These are phyloP conservation scores for Leccinellum albellum DNA, from an alignment of 768 basidiomycete species.

Conservation along the genomic window DNA sequence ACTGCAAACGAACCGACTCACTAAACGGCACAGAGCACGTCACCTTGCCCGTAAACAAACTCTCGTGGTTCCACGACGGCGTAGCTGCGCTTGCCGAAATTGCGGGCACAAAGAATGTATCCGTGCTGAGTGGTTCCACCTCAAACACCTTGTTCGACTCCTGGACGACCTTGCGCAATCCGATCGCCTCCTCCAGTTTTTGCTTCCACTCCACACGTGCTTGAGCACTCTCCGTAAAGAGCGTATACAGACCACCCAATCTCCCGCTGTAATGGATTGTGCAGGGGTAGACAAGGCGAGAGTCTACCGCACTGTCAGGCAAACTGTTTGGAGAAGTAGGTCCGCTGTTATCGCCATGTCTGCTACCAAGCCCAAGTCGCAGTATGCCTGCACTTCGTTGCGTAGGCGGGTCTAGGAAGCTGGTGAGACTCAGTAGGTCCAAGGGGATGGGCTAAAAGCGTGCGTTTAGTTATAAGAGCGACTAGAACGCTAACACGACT, in stretches of 20 bases:
- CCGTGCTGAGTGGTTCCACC: slow-evolving; percentile 81
- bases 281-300: slow-evolving; percentile 80
- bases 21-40: slow-evolving; percentile 96
- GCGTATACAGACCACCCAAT: slow-evolving; percentile 77
- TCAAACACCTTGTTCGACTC: slow-evolving; percentile 96
- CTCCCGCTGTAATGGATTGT: slow-evolving; percentile 88
- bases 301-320: slow-evolving; percentile 50
- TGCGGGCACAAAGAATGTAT: slow-evolving; percentile 81
- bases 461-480: neutral
- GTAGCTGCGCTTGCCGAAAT: slow-evolving; percentile 42
- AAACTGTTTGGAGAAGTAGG: slow-evolving; percentile 23
- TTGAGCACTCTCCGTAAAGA: slow-evolving; percentile 81
- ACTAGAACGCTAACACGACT: slow-evolving; percentile 20
- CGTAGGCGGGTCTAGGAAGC: slow-evolving; percentile 75
- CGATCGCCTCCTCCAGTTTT: slow-evolving; percentile 85
- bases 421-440: slow-evolving; percentile 81
- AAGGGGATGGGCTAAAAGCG: slow-evolving; percentile 81
- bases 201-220: slow-evolving; percentile 83
- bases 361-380: slow-evolving; percentile 49
- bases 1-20: slow-evolving; percentile 24
- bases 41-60: slow-evolving; percentile 74
- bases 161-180: slow-evolving; percentile 78
- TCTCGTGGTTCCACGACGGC: slow-evolving; percentile 67
- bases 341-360: slow-evolving; percentile 27
- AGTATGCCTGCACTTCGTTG: slow-evolving; percentile 73